Base-by-base conservation (phyloP, 75 land plant genomes). In the Picea sitchensis region DNA sequence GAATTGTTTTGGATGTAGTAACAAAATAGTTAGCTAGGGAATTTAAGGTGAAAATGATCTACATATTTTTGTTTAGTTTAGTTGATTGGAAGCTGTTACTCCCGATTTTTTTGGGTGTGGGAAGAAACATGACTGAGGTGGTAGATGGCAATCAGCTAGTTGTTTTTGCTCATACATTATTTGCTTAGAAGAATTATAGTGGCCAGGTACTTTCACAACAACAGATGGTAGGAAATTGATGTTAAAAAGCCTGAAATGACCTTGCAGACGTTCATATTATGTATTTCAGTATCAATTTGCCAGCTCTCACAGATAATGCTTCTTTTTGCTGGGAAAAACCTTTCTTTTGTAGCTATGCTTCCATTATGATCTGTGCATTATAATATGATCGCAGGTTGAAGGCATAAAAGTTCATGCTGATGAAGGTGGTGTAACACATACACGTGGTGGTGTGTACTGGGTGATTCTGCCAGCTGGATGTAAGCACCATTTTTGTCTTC, bases 381-480 rank as follows among this genome's bases (percentile, higher is more conserved):
- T 67, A 36, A 14, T 31, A 34, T 36, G 41, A 44, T 71, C 14
- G 83, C 89, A 98, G 99, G 99, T 98, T 20, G 96, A 93, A 76
- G 98, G 99, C 30, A 98, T 98, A 31, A 87, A 91, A 81, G 99
- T 98, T 77, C 83, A 95, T 86, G 94, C 88, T 18, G 83, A 98
- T 87, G 99, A 98, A 76, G 99, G 99, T 77, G 99, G 99, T 4
- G 93, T 87, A 20, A 98, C 99, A 58, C 86, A 82, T 56, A 98
- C 99, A 41, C 89, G 99, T 56, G 99, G 99, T 61, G 99, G 99
- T 23, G 67, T 84, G 59, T 91, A 88, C 59, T 98, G 98, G 90
- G 44, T 93, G 77, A 98, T 98, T 80, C 80, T 98, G 73, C 99
- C 99, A 38, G 99, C 99, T 84, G 99, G 99, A 85, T 92, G 94